A percentile compares a stretch with the other conserved stretches of the same genome.
Evolutionary conservation across 179 eudicot genomes (phyloP).

Genomic region (Heliamphora ciliata): DNA sequence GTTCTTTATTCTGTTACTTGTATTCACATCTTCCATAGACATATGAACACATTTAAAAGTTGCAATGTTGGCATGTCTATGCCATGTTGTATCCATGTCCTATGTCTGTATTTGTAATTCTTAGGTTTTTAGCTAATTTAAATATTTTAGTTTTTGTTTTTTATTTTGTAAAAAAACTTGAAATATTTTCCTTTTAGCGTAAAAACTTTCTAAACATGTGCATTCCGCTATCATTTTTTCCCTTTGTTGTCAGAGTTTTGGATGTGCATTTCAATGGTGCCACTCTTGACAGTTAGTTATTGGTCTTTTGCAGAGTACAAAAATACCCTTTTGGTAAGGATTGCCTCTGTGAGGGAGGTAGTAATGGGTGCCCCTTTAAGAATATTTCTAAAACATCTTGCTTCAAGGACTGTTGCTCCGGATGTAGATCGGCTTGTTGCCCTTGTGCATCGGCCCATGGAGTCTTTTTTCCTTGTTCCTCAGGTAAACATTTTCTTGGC

Average conservation of each 20-base stretch:
- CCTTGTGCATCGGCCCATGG: conserved; percentile 88
- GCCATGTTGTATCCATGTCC: too few species aligned
- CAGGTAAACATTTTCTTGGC: conserved; percentile 37
- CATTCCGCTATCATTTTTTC: not conserved
- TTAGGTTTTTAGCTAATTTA: too few species aligned
- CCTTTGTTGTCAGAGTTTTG: not conserved
- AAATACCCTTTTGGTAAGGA: conserved; percentile 55
- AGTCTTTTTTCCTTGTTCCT: conserved; percentile 79
- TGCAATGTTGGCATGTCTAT: too few species aligned
- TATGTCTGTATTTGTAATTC: too few species aligned
- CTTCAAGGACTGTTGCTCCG: conserved; percentile 58
- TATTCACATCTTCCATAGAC: too few species aligned
- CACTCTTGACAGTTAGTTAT: conserved; percentile 13
- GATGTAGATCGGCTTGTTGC: conserved; percentile 50
- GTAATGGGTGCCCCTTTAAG: conserved; percentile 90
- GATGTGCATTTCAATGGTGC: conserved; percentile 1
- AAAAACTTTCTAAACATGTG: too few species aligned
- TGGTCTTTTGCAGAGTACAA: conserved; percentile 40
- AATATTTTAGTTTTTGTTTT: too few species aligned
- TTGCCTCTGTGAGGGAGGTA: conserved; percentile 87
- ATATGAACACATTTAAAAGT: too few species aligned
- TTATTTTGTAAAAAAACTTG: too few species aligned
- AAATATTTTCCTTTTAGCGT: too few species aligned
- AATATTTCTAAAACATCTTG: conserved; percentile 64
- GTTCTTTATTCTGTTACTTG: too few species aligned